Evolutionary conservation across 495 filamentous ascomycete species (phyloP).

Genomic region (Penicillium lagena): DNA sequence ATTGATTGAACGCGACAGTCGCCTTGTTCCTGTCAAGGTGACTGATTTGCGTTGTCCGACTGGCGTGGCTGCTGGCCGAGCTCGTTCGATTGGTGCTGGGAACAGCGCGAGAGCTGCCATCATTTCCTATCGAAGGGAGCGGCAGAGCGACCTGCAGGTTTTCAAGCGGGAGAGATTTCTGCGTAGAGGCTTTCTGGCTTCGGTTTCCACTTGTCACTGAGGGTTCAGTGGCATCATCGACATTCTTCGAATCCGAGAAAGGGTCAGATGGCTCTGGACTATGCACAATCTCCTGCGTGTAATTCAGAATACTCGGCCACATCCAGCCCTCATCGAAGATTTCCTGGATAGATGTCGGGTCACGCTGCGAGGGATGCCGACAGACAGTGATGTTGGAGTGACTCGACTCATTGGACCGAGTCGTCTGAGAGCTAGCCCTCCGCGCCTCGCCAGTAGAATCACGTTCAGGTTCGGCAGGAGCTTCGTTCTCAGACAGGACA

Average conservation of each 20-base stretch:
- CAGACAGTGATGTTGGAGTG: slow-evolving; percentile 23
- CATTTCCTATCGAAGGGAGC: no score
- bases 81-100: not conserved
- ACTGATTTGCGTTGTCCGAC: slow-evolving; percentile 9
- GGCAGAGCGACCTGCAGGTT: no score
- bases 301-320: slow-evolving; percentile 8
- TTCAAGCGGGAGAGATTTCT: no score
- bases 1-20: slow-evolving; percentile 18
- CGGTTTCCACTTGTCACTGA: slow-evolving; percentile 1
- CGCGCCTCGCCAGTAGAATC: slow-evolving; percentile 1
- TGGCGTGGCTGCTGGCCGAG: slow-evolving; percentile 6
- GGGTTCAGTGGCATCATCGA: not conserved
- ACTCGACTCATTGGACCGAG: slow-evolving; percentile 22
- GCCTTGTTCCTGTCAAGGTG: slow-evolving; percentile 16
- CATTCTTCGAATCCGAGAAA: slow-evolving; percentile 15
- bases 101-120: not conserved
- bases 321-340: slow-evolving; percentile 2
- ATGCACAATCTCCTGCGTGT: slow-evolving; percentile 3
- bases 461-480: not conserved
- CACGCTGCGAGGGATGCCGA: slow-evolving; percentile 20
- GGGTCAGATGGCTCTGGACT: slow-evolving; percentile 12
- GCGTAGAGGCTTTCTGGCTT: not conserved
- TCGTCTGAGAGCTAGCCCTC: slow-evolving; percentile 22
- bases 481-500: not conserved
- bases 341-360: slow-evolving; percentile 13